A percentile compares a stretch with the other conserved stretches of the same genome.
Evolutionary conservation across 2,329 filamentous ascomycete genomes (phyloP).

Genomic region (Amauroascus verrucosus): DNA sequence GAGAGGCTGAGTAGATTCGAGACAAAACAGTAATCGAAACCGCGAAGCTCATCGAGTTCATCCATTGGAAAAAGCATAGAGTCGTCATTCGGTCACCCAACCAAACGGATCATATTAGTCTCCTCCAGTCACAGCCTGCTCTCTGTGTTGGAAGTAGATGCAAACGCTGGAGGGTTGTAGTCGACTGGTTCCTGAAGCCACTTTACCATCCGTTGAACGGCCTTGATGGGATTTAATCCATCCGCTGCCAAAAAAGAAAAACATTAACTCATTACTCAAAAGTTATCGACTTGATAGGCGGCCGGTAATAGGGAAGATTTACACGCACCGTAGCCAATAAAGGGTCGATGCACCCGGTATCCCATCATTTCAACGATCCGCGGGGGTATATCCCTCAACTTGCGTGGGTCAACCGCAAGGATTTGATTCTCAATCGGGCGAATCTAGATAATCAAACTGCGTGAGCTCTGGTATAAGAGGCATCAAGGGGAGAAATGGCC

Average conservation of each 20-base stretch:
- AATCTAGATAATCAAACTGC: slow-evolving; percentile 16
- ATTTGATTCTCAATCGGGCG: slow-evolving; percentile 28
- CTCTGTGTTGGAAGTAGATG: slow-evolving; percentile 2
- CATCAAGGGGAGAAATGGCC: background rate
- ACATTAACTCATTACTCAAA: background rate
- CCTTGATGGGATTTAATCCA: slow-evolving; percentile 23
- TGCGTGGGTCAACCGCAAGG: slow-evolving; percentile 26
- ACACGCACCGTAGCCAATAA: slow-evolving; percentile 25
- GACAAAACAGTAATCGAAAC: no score
- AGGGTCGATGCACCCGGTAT: slow-evolving; percentile 25
- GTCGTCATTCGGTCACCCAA: no score
- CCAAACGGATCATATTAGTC: no score
- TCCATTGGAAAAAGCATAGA: no score
- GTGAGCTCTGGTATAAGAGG: background rate
- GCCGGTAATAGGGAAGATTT: background rate
- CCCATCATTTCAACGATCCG: slow-evolving; percentile 29
- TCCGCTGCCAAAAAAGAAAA: slow-evolving; percentile 19
- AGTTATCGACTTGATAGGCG: background rate
- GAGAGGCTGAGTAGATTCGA: no score
- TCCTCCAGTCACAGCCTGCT: slow-evolving; percentile 11
- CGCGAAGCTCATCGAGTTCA: no score
- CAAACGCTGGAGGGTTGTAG: slow-evolving; percentile 23
- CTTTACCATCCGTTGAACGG: slow-evolving; percentile 22
- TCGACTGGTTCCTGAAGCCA: slow-evolving; percentile 25
- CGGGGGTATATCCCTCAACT: slow-evolving; percentile 23